Evolutionary conservation across 495 filamentous ascomycete species (phyloP).

Genomic region (Pseudomonodictys pantanalensis): DNA sequence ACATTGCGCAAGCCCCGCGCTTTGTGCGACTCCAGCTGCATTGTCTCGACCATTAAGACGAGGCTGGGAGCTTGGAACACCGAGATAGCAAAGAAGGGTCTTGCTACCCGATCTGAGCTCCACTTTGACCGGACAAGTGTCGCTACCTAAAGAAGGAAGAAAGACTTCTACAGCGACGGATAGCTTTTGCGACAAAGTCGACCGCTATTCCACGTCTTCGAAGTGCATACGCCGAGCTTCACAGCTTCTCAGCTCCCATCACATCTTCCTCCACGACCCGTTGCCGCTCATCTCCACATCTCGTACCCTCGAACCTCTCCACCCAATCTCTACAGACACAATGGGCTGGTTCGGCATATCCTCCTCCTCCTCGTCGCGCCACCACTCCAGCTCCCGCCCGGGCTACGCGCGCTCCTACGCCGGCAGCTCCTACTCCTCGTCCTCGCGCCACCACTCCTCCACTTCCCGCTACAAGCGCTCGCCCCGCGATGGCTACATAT

Average conservation of each 20-base stretch:
- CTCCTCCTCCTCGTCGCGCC: constrained; percentile 7
- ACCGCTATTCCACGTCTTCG: too few species aligned
- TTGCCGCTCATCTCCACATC: not conserved
- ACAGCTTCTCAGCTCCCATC: not conserved
- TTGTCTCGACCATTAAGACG: not conserved
- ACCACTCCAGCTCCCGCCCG: constrained; percentile 27
- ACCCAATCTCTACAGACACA: constrained; percentile 3
- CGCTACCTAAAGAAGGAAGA: too few species aligned
- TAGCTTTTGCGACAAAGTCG: not conserved
- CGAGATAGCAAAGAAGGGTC: not conserved
- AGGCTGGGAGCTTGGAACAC: not conserved
- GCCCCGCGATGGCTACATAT: constrained; percentile 72
- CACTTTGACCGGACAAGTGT: not conserved
- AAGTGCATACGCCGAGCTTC: not conserved
- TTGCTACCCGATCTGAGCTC: not conserved
- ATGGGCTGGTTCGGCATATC: constrained; percentile 36
- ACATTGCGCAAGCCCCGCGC: not conserved
- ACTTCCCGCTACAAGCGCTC: constrained; percentile 67
- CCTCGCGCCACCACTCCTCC: constrained; percentile 43
- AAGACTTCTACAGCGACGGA: too few species aligned
- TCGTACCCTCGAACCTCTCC: constrained; percentile 1
- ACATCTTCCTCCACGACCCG: not conserved
- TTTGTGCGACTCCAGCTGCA: not conserved
- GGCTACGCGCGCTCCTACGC: constrained; percentile 29
- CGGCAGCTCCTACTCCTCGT: constrained; percentile 28